These are phyloP conservation scores for Plectosphaerella cucumerina DNA, from an alignment of 2,329 filamentous ascomycete genomes.

Conservation along the genomic window DNA sequence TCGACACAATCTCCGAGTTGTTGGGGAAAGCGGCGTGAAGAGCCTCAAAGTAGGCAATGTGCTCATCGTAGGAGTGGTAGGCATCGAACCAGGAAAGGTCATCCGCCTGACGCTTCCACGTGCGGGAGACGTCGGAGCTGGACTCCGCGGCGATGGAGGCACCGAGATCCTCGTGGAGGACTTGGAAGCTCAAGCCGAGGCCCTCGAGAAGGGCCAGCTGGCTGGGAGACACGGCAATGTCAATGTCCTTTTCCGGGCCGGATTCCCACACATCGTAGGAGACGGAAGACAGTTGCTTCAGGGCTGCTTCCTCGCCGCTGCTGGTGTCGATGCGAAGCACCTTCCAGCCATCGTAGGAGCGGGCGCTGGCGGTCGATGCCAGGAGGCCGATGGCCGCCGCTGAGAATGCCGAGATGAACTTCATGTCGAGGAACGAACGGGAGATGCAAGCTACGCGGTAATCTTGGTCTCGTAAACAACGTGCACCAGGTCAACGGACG, in stretches of 20 bases:
- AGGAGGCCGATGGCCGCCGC: not conserved
- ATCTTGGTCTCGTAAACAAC: not conserved
- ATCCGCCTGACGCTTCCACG: slow-evolving; percentile 18
- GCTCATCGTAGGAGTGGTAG: slow-evolving; percentile 48
- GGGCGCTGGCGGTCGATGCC: slow-evolving; percentile 9
- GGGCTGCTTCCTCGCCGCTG: slow-evolving; percentile 19
- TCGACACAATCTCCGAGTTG: slow-evolving; percentile 41
- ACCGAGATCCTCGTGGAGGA: slow-evolving; percentile 23
- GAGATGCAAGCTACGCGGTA: not conserved
- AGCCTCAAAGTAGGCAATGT: slow-evolving; percentile 39
- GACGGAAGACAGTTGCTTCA: not conserved
- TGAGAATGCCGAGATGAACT: slow-evolving; percentile 6
- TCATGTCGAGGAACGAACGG: slow-evolving; percentile 3
- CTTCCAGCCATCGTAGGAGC: slow-evolving; percentile 40
- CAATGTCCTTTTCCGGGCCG: slow-evolving; percentile 16
- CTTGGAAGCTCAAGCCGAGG: slow-evolving; percentile 22
- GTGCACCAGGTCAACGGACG: not conserved
- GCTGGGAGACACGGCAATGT: slow-evolving; percentile 24
- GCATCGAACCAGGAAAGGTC: slow-evolving; percentile 40
- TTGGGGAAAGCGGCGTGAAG: slow-evolving; percentile 34
- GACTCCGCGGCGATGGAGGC: slow-evolving; percentile 21
- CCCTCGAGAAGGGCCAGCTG: slow-evolving; percentile 20
- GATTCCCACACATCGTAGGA: not conserved
- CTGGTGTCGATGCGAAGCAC: slow-evolving; percentile 29
- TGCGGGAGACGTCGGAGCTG: not conserved